Percentiles rank a stretch among this genome's conserved stretches.
Evolutionary conservation across 2,329 filamentous ascomycete genomes (phyloP).

Genomic region (Alternaria ventricosa): DNA sequence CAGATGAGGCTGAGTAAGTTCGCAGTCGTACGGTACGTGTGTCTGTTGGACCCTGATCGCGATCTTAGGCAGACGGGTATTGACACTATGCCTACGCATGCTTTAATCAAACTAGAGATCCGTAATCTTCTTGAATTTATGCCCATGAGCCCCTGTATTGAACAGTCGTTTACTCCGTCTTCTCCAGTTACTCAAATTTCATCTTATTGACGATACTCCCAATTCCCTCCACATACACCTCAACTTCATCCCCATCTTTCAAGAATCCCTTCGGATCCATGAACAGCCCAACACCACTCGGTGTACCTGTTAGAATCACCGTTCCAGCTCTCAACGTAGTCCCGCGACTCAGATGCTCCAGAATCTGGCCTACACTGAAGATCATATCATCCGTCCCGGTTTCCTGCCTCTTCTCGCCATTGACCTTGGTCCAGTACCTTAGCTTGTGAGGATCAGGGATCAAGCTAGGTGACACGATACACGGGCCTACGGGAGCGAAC

Average conservation of each 20-base stretch:
- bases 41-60: too few relatives aligned
- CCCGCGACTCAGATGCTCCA: slow-evolving; percentile 54
- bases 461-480: slow-evolving; percentile 42
- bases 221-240: slow-evolving; percentile 44
- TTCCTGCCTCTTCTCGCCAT: slow-evolving; percentile 54
- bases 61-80: too few relatives aligned
- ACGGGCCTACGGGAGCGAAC: slow-evolving; percentile 54
- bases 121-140: too few relatives aligned
- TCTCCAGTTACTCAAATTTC: slow-evolving; percentile 36
- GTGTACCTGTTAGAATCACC: slow-evolving; percentile 60
- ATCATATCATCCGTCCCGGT: slow-evolving; percentile 57
- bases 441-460: slow-evolving; percentile 45
- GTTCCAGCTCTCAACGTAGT: slow-evolving; percentile 57
- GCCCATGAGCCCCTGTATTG: too few relatives aligned
- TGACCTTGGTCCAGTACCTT: slow-evolving; percentile 50
- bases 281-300: slow-evolving; percentile 48
- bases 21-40: too few relatives aligned
- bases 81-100: too few relatives aligned
- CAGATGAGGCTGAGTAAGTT: neutral
- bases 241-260: slow-evolving; percentile 45
- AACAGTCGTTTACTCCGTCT: neutral
- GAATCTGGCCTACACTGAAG: slow-evolving; percentile 51
- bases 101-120: too few relatives aligned
- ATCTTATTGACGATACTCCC: slow-evolving; percentile 45
- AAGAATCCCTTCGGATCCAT: slow-evolving; percentile 49